phyloP scores from a whole-genome alignment of 495 filamentous ascomycete species.

The Penicillium nucicola region DNA sequence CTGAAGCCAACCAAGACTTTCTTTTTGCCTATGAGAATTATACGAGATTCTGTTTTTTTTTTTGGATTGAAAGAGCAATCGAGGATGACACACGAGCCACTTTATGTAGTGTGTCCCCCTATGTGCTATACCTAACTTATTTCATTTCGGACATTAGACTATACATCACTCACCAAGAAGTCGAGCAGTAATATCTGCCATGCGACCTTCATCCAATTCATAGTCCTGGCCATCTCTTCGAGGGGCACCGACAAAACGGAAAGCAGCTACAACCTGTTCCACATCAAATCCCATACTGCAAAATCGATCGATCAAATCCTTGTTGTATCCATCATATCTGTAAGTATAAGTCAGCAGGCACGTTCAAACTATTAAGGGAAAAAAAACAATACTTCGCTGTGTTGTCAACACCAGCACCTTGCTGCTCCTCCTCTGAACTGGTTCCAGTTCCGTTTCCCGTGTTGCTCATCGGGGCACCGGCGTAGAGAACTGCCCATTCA shows the following conservation, averaged over 20 bases:
- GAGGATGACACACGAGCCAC: background rate
- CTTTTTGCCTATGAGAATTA: no score
- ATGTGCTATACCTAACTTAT: background rate
- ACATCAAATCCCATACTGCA: slow-evolving; percentile 91
- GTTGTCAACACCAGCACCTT: slow-evolving; percentile 39
- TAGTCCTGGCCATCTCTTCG: slow-evolving; percentile 73
- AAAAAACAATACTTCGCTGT: slow-evolving; percentile 38
- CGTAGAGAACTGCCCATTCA: slow-evolving; percentile 85
- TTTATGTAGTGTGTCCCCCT: slow-evolving; percentile 3
- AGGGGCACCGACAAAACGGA: slow-evolving; percentile 79
- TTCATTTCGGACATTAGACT: background rate
- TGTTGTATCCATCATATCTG: slow-evolving; percentile 89
- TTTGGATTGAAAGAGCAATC: background rate
- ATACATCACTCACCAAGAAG: slow-evolving; percentile 71
- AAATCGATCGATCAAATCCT: slow-evolving; percentile 83
- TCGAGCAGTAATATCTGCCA: slow-evolving; percentile 84
- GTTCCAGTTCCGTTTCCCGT: slow-evolving; percentile 48
- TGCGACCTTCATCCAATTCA: slow-evolving; percentile 78
- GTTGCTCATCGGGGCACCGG: slow-evolving; percentile 66
- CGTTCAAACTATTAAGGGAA: background rate
- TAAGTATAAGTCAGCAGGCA: slow-evolving; percentile 8
- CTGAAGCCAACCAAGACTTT: no score
- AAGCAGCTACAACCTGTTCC: slow-evolving; percentile 80
- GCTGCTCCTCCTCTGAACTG: slow-evolving; percentile 39
- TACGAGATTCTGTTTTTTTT: background rate